Base-by-base conservation (phyloP, 305 asterid species). In the Stenogyne calaminthoides region DNA sequence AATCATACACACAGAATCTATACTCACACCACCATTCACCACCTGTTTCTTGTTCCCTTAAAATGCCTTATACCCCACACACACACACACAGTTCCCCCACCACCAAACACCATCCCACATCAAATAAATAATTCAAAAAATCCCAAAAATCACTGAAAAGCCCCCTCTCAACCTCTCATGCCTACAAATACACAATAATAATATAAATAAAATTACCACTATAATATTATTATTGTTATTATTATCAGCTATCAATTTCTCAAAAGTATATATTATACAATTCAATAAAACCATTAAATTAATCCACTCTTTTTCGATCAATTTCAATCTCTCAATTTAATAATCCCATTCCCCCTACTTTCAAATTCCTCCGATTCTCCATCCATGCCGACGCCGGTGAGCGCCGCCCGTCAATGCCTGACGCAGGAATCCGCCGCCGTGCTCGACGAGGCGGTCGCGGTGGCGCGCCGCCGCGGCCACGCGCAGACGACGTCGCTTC, bases 381-480 rank as follows among this genome's bases (percentile, higher is more conserved):
- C 22, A 47, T 65, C 70, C 63, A 91, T 94, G 99, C 99, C 98
- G 81, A 94, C 96, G 70, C 93, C 96, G 65, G 97, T 85, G 1
- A 70, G 18, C 85, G 83, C 87, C 56, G 98, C 96, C 37, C 77
- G 96, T 80, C 97, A 89, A 90, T 94, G 98, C 95, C 85, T 94
- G 16, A 86, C 97, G 4, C 79, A 69, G 70, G 97, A 92, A 71
- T 87, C 98, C 40, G 86, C 80, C 7, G 63, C 82, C 19, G 88
- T 83, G 5, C 84, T 94, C 5, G 93, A 94, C 74, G 99, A 94
- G 58, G 96, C 99, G 0, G 93, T 92, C 27, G 81, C 87, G 8
- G 87, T 90, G 75, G 96, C 99, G n/a, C 83, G 87, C 55, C 93
- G 99, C 67, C 93, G 99, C 0, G 91, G 95, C 4, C 99, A 94